phyloP scores from a whole-genome alignment of 2,329 filamentous ascomycete species.

The Bipolaris victoriae region DNA sequence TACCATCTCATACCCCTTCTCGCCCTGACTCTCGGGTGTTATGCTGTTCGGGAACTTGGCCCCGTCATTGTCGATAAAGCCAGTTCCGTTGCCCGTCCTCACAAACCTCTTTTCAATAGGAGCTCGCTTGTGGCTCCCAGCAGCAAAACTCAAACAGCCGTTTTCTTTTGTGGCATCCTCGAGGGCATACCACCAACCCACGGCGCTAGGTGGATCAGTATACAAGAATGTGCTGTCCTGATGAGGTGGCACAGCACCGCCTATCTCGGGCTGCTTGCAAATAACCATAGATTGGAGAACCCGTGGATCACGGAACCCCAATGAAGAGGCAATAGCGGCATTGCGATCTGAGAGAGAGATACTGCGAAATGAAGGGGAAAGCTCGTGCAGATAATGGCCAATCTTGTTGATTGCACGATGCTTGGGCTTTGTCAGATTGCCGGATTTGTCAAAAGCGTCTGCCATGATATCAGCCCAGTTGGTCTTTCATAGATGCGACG shows the following conservation, averaged over 20 bases:
- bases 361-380: constrained; percentile 56
- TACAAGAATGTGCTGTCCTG: constrained; percentile 94
- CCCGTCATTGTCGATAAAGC: constrained; percentile 68
- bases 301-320: constrained; percentile 78
- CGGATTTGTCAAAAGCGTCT: constrained; percentile 76
- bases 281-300: constrained; percentile 96
- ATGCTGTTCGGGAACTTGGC: constrained; percentile 62
- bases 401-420: constrained; percentile 79
- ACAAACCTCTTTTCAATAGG: constrained; percentile 78
- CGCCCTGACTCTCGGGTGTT: constrained; percentile 51
- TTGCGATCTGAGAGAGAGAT: constrained; percentile 62
- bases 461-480: not conserved
- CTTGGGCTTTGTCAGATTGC: constrained; percentile 77
- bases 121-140: constrained; percentile 78
- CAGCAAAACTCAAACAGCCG: constrained; percentile 85
- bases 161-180: constrained; percentile 89
- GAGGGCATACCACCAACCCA: constrained; percentile 97
- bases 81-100: constrained; percentile 58
- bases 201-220: constrained; percentile 83
- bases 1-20: constrained; percentile 30
- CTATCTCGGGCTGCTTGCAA: constrained; percentile 97
- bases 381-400: constrained; percentile 57
- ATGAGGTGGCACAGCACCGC: constrained; percentile 86
- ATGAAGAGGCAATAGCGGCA: constrained; percentile 68
- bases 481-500: not conserved